Evolutionary conservation across 805 yeast species (phyloP).

Genomic region (Huiozyma sinensis): DNA sequence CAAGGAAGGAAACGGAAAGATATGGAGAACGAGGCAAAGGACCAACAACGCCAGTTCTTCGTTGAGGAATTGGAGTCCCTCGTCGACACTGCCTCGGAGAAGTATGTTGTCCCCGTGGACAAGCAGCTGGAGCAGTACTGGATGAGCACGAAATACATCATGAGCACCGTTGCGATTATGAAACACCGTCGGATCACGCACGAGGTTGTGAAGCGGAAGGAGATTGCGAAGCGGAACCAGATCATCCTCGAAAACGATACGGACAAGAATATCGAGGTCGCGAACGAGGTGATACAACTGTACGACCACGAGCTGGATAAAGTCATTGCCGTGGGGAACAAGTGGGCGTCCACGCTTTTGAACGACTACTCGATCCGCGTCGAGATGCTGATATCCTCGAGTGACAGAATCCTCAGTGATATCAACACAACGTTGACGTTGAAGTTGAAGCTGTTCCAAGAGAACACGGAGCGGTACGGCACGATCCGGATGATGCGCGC

Average conservation of each 20-base stretch:
- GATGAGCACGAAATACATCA: slow-evolving; percentile 18
- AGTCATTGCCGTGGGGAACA: slow-evolving; percentile 23
- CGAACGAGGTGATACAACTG: slow-evolving; percentile 11
- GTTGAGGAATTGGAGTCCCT: background rate
- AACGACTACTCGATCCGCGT: slow-evolving; percentile 40
- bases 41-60: background rate
- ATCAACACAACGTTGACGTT: slow-evolving; percentile 60
- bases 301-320: slow-evolving; percentile 19
- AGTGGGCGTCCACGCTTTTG: slow-evolving; percentile 22
- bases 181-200: slow-evolving; percentile 20
- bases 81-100: background rate
- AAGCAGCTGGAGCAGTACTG: slow-evolving; percentile 17
- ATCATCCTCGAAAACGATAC: slow-evolving; percentile 11
- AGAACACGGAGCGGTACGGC: slow-evolving; percentile 23
- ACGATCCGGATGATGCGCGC: slow-evolving; percentile 17
- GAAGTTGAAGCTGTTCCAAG: slow-evolving; percentile 35
- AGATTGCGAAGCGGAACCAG: slow-evolving; percentile 9
- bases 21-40: background rate
- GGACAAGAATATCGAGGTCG: slow-evolving; percentile 9
- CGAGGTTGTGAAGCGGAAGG: slow-evolving; percentile 14
- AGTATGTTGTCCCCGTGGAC: slow-evolving; percentile 9
- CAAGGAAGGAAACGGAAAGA: background rate
- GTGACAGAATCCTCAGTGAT: slow-evolving; percentile 63
- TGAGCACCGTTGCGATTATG: slow-evolving; percentile 18
- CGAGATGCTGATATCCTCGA: slow-evolving; percentile 49